A percentile compares a stretch with the other conserved stretches of the same genome.
phyloP scores from a whole-genome alignment of 495 filamentous ascomycete genomes.

The Barbatosphaeria neglecta region DNA sequence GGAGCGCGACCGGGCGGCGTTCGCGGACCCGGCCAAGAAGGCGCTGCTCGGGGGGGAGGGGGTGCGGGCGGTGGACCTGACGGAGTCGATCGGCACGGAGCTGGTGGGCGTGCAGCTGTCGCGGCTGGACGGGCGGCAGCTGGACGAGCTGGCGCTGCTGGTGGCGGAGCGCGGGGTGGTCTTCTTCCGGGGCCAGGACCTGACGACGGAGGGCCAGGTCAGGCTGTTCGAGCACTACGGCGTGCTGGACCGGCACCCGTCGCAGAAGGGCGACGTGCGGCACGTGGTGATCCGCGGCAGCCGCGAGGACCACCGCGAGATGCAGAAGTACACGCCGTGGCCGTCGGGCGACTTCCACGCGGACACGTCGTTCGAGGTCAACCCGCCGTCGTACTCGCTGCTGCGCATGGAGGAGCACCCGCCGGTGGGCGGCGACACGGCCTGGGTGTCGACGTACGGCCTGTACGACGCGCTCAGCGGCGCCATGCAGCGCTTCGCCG shows the following conservation, averaged over 20 bases:
- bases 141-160: slow-evolving; percentile 35
- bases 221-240: slow-evolving; percentile 42
- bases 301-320: slow-evolving; percentile 16
- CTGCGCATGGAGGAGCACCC: slow-evolving; percentile 46
- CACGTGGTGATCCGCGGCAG: slow-evolving; percentile 13
- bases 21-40: slow-evolving; percentile 41
- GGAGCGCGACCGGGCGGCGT: slow-evolving; percentile 35
- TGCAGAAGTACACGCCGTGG: slow-evolving; percentile 15
- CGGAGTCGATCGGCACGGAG: slow-evolving; percentile 41
- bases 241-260: slow-evolving; percentile 34
- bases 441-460: slow-evolving; percentile 40
- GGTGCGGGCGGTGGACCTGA: slow-evolving; percentile 29
- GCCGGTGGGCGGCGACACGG: slow-evolving; percentile 40
- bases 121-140: slow-evolving; percentile 23
- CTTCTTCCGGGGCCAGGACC: slow-evolving; percentile 38
- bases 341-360: slow-evolving; percentile 36
- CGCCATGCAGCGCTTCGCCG: slow-evolving; percentile 33
- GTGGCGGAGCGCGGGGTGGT: slow-evolving; percentile 36
- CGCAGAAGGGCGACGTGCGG: slow-evolving; percentile 31
- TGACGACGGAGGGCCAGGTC: slow-evolving; percentile 40
- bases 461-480: slow-evolving; percentile 38
- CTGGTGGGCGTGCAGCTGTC: slow-evolving; percentile 36
- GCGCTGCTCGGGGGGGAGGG: slow-evolving; percentile 32
- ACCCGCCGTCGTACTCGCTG: slow-evolving; percentile 40
- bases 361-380: slow-evolving; percentile 42